Evolutionary conservation across 768 basidiomycete genomes (phyloP).

Genomic region (Termitomyces sp.): DNA sequence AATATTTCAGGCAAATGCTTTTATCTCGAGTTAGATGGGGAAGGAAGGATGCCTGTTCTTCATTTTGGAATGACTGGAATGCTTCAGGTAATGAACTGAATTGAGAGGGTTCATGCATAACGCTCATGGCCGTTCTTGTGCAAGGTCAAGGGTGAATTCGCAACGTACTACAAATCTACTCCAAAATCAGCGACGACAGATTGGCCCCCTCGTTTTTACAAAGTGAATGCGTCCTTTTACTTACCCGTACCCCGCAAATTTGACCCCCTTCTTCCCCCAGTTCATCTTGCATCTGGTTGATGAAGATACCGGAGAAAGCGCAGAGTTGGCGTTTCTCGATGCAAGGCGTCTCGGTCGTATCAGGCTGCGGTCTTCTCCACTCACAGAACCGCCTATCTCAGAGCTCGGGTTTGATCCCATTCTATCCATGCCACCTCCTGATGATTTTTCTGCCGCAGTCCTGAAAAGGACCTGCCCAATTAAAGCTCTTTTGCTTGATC

Average conservation of each 20-base stretch:
- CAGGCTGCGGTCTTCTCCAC: slow-evolving; percentile 55
- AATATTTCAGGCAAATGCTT: slow-evolving; percentile 44
- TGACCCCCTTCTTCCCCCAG: slow-evolving; percentile 26
- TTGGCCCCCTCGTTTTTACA: slow-evolving; percentile 70
- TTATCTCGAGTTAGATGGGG: slow-evolving; percentile 60
- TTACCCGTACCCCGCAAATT: neutral
- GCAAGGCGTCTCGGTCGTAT: slow-evolving; percentile 69
- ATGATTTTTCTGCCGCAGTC: slow-evolving; percentile 45
- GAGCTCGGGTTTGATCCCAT: slow-evolving; percentile 77
- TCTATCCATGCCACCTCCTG: slow-evolving; percentile 57
- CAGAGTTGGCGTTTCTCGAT: slow-evolving; percentile 68
- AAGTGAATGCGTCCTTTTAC: slow-evolving; percentile 31
- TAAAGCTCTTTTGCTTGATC: slow-evolving; percentile 75
- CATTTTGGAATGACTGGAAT: slow-evolving; percentile 90
- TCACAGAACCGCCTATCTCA: slow-evolving; percentile 66
- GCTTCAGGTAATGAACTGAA: slow-evolving; percentile 50
- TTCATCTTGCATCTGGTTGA: slow-evolving; percentile 62
- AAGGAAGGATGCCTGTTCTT: slow-evolving; percentile 61
- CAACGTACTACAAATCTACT: slow-evolving; percentile 46
- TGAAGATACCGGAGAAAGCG: slow-evolving; percentile 28
- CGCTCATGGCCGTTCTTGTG: neutral
- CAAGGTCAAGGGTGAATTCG: slow-evolving; percentile 45
- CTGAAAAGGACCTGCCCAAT: slow-evolving; percentile 59
- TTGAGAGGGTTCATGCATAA: too few relatives aligned
- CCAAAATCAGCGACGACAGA: slow-evolving; percentile 35